Base-by-base conservation (phyloP, 169 alveolate genomes). In the Ichthyophthirius multifiliis region DNA sequence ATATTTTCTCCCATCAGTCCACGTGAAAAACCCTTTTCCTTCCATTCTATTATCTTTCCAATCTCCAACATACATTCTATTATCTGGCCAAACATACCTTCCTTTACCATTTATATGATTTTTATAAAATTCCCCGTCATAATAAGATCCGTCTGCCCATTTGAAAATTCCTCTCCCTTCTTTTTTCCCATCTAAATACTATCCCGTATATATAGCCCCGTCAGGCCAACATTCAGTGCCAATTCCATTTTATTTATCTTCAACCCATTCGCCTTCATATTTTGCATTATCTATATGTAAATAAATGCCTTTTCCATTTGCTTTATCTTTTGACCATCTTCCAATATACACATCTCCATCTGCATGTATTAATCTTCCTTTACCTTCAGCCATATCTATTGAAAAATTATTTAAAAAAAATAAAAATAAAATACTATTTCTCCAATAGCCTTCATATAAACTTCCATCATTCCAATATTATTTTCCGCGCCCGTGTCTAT, bases 281-380 rank as follows among this genome's bases (percentile, higher is more conserved):
- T 67, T 67, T 37, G 77, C 77, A 37, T 62, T 62, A 67, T 67
- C 77, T 18, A 41, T 67, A 9, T 67, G 77, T 5, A 67, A 16
- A 67, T 67, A 67, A 2, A 39, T 44, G 15, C 77, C 77, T 44
- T 35, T 37, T 39, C 77, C 77, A 39, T 67, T 35, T 7, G 77
- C 77, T 41, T 67, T 81, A 73, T 73, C 86, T 20, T 81, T 23
- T 5, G 20, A 10, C 86, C 86, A 81, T 67, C 75, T 73, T 13
- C 86, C 86, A 5, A 71, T 55, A 55, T 67, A 90, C n/a, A 45
- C 65, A 48, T 87, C 88, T n/a, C 92, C 95, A 74, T 87, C 85
- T 1, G 76, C 65, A 20, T 89, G 91, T 7, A 45, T 79, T 32
- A 90, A 84, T 43, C 83, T 74, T 13, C 95, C 95, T 45, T 74